These are phyloP conservation scores for Raddia distichophylla DNA, from an alignment of 176 grass and related monocot species.

Conservation along the genomic window DNA sequence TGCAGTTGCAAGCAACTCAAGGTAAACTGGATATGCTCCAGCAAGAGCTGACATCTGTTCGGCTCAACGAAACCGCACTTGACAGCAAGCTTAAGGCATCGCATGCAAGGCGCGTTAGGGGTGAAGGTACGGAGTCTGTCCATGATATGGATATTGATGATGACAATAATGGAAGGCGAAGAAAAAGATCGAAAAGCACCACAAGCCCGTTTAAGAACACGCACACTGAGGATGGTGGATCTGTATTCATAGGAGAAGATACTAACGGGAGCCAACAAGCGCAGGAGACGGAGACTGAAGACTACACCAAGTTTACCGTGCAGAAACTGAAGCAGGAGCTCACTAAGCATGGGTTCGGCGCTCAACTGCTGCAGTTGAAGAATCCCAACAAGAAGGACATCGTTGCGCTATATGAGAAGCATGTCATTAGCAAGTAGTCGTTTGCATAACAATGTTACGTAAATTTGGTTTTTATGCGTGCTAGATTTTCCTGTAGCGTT, in stretches of 20 bases:
- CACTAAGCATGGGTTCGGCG: conserved; percentile 88
- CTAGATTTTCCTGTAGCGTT: conserved; percentile 17
- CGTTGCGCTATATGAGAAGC: conserved; percentile 84
- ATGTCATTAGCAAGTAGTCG: conserved; percentile 54
- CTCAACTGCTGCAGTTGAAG: conserved; percentile 80
- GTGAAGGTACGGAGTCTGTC: conserved; percentile 83
- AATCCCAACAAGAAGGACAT: conserved; percentile 99
- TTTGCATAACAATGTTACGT: background rate
- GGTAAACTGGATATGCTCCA: conserved; percentile 91
- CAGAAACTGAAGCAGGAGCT: conserved; percentile 84
- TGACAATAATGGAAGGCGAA: conserved; percentile 56
- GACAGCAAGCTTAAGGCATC: conserved; percentile 79
- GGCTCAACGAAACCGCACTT: conserved; percentile 77
- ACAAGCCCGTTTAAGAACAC: conserved; percentile 77
- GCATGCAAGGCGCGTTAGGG: conserved; percentile 62
- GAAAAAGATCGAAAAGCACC: conserved; percentile 90
- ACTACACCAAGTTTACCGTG: conserved; percentile 80
- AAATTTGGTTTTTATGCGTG: background rate
- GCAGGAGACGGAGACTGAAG: conserved; percentile 56
- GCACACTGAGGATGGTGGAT: conserved; percentile 80
- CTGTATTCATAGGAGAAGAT: conserved; percentile 60
- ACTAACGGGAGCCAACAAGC: conserved; percentile 53
- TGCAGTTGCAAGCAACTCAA: conserved; percentile 93
- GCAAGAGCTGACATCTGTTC: conserved; percentile 82
- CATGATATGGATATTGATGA: conserved; percentile 91